Base-by-base conservation (phyloP, 2,329 filamentous ascomycete genomes). In the Biscogniauxia mediterranea region DNA sequence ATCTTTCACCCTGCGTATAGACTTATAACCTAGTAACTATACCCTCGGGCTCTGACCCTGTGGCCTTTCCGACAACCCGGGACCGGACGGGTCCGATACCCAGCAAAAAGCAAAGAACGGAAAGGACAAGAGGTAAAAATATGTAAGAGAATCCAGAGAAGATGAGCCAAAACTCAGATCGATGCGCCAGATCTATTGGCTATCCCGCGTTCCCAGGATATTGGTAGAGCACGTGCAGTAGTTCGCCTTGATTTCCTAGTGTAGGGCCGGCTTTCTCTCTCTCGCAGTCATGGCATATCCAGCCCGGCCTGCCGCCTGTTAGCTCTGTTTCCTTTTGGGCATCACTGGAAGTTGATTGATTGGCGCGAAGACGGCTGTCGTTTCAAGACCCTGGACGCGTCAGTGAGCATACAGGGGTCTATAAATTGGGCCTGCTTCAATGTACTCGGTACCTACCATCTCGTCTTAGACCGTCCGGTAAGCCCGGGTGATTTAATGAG, bases 101-200 rank as follows among this genome's bases (percentile, higher is more conserved):
- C 52, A 26, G 38, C 26, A 20, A 50, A 28, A 26, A 19, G 19
- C 46, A 23, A 23, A 26, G 20, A 38, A 58, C 42, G 56, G 19
- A 51, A 50, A 42, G 28, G 32, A 32, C n/a, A 51, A 50, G 21
- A 56, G 50, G 21, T 46, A 51, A n/a, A n/a, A n/a, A 19, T 60
- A 28, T 2, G 52, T 56, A 53, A 17, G 49, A 32, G 57, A 52
- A 50, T 20, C 25, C 21, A 50, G 55, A 54, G 38, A 15, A 11
- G 38, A 46, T 2, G 17, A n/a, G 17, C 38, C 23, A 23, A 23
- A 11, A n/a, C 38, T 1, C 17, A 46, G 61, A 61, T 57, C 52
- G 55, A 54, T 59, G 64, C 64, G 64, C 62, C 61, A 64, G 63
- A 66, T 64, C 57, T 46, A 58, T 54, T 53, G 50, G 50, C 19